A percentile compares a stretch with the other conserved stretches of the same genome.
phyloP scores from a whole-genome alignment of 1,284 basidiomycete genomes.

The Marasmius sp. region DNA sequence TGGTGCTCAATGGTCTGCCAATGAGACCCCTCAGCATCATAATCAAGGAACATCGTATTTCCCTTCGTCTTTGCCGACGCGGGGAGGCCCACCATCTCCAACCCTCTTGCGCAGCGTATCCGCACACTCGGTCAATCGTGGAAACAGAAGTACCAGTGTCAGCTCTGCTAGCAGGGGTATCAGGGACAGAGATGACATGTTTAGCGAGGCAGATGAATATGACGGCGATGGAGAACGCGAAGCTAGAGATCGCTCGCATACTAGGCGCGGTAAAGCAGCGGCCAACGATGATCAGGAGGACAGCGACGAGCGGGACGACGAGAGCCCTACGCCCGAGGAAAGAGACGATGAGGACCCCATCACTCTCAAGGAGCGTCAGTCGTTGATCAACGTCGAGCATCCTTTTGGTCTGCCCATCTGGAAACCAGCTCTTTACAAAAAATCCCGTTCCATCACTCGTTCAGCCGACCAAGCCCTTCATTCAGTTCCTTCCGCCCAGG shows the following conservation, averaged over 20 bases:
- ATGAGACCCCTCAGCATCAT: conserved; percentile 62
- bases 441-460: conserved; percentile 93
- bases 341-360: conserved; percentile 81
- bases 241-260: conserved; percentile 3
- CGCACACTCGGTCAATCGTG: conserved; percentile 44
- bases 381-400: conserved; percentile 98
- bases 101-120: conserved; percentile 50
- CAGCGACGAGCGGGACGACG: conserved; percentile 28
- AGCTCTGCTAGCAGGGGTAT: conserved; percentile 46
- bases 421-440: conserved; percentile 99
- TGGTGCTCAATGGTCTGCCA: conserved; percentile 53
- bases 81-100: conserved; percentile 30
- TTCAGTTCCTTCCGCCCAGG: conserved; percentile 87
- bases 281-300: conserved; percentile 13
- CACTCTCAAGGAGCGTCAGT: conserved; percentile 95
- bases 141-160: conserved; percentile 58
- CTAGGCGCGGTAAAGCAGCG: conserved; percentile 18
- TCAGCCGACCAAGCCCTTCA: conserved; percentile 95
- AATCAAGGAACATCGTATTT: conserved; percentile 70
- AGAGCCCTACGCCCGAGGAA: conserved; percentile 23
- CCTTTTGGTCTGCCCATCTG: conserved; percentile 99
- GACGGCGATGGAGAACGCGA: conserved; percentile 9
- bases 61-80: neutral
- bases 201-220: conserved; percentile 49
- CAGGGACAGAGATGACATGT: conserved; percentile 42